A percentile compares a stretch with the other conserved stretches of the same genome.
Conservation (phyloP, 148 eudicot species). For the Rhododendron molle region DNA sequence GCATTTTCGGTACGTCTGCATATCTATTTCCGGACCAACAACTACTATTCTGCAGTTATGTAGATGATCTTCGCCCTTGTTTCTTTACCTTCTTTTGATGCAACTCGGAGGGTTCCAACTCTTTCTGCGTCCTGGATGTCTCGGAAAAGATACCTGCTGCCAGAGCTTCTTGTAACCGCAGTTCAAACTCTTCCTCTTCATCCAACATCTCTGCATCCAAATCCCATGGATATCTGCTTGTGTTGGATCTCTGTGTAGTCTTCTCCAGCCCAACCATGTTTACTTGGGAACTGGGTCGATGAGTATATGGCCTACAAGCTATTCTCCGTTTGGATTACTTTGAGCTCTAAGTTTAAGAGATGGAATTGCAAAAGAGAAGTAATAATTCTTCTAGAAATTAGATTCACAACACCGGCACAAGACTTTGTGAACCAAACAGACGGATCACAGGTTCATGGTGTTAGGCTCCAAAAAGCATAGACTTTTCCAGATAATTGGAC, state of each 20-base stretch:
- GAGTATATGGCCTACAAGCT: conserved; percentile 95
- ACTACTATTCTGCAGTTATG: neutral
- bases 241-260: conserved; percentile 62
- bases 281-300: conserved; percentile 83
- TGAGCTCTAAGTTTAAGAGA: neutral
- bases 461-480: neutral
- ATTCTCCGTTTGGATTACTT: conserved; percentile 53
- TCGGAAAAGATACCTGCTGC: conserved; percentile 90
- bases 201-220: conserved; percentile 84
- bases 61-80: conserved; percentile 69
- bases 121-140: conserved; percentile 70
- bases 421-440: neutral
- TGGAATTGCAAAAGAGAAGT: neutral
- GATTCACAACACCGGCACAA: neutral
- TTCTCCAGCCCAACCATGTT: conserved; percentile 94
- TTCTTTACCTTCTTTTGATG: conserved; percentile 64
- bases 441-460: neutral
- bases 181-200: conserved; percentile 84
- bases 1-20: neutral
- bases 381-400: neutral
- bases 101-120: conserved; percentile 86
- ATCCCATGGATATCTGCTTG: conserved; percentile 86
- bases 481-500: neutral
- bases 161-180: conserved; percentile 89
- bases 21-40: neutral